Percentiles rank a stretch among this genome's conserved stretches.
Evolutionary conservation across 352 stramenopile species (phyloP).

Genomic region (Pythium oligandrum): DNA sequence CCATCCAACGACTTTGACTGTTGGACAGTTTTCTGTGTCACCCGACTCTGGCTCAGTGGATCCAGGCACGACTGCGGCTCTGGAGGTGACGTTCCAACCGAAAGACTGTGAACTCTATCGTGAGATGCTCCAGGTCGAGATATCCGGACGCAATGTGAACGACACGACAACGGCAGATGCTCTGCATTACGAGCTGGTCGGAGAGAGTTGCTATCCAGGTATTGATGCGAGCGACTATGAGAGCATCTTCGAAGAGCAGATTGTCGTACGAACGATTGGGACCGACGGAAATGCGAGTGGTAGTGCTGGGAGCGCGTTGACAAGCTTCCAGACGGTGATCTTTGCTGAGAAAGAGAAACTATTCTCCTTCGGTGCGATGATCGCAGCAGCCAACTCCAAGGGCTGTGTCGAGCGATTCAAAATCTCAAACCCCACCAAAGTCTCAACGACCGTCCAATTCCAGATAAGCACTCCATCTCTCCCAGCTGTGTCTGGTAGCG

Average conservation of each 20-base stretch:
- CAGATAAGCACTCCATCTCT: slow-evolving; percentile 26
- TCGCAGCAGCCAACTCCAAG: slow-evolving; percentile 56
- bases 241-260: slow-evolving; percentile 95
- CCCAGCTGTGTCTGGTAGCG: background rate
- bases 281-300: slow-evolving; percentile 18
- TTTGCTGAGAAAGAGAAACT: slow-evolving; percentile 85
- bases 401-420: slow-evolving; percentile 90
- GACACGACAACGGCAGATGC: slow-evolving; percentile 35
- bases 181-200: slow-evolving; percentile 84
- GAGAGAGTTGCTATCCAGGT: slow-evolving; percentile 91
- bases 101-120: slow-evolving; percentile 67
- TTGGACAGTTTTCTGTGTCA: slow-evolving; percentile 80
- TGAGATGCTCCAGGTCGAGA: slow-evolving; percentile 61
- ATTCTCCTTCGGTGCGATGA: slow-evolving; percentile 87
- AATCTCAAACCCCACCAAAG: slow-evolving; percentile 95
- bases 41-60: slow-evolving; percentile 79
- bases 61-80: slow-evolving; percentile 60
- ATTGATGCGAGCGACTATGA: slow-evolving; percentile 87
- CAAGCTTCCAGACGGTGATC: slow-evolving; percentile 48
- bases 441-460: slow-evolving; percentile 88
- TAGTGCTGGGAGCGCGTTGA: slow-evolving; percentile 8
- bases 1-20: slow-evolving; percentile 25
- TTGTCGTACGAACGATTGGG: slow-evolving; percentile 78
- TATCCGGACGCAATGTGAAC: slow-evolving; percentile 67
- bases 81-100: slow-evolving; percentile 84